Evolutionary conservation across 148 eudicot genomes (phyloP).

Genomic region (Suaeda aralocaspica): DNA sequence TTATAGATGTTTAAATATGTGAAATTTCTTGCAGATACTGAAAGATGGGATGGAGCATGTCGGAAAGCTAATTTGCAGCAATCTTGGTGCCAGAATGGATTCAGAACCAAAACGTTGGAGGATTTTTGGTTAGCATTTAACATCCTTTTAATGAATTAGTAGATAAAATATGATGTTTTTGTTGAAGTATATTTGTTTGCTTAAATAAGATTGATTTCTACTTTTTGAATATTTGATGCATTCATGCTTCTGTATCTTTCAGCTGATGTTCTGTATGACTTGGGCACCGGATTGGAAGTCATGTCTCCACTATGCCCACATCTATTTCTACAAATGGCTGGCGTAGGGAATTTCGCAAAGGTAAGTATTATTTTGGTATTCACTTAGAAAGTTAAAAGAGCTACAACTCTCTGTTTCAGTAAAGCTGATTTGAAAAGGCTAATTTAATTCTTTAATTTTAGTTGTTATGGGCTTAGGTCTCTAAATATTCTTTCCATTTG

Average conservation of each 20-base stretch:
- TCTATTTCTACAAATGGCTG: conserved; percentile 91
- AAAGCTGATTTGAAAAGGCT: background rate
- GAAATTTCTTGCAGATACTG: conserved; percentile 49
- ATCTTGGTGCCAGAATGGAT: conserved; percentile 96
- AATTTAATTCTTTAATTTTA: background rate
- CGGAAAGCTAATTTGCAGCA: conserved; percentile 96
- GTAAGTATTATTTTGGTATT: conserved; percentile 27
- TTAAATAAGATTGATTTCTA: background rate
- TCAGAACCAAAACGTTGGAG: conserved; percentile 99
- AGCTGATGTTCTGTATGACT: conserved; percentile 96
- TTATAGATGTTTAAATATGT: conserved; percentile 5
- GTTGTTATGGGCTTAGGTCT: background rate
- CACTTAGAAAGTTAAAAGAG: background rate
- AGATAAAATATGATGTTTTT: conserved; percentile 1
- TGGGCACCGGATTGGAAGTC: conserved; percentile 95
- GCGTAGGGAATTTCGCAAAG: conserved; percentile 98
- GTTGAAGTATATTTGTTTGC: background rate
- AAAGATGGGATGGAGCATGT: conserved; percentile 99
- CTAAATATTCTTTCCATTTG: background rate
- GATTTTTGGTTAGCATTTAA: conserved; percentile 51
- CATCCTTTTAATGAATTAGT: background rate
- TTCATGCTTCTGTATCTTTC: conserved; percentile 28
- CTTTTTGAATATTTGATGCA: conserved; percentile 8
- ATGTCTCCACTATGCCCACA: conserved; percentile 95
- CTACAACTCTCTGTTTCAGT: background rate